These are phyloP conservation scores for Lachnellula occidentalis DNA, from an alignment of 2,329 filamentous ascomycete genomes.

Conservation along the genomic window DNA sequence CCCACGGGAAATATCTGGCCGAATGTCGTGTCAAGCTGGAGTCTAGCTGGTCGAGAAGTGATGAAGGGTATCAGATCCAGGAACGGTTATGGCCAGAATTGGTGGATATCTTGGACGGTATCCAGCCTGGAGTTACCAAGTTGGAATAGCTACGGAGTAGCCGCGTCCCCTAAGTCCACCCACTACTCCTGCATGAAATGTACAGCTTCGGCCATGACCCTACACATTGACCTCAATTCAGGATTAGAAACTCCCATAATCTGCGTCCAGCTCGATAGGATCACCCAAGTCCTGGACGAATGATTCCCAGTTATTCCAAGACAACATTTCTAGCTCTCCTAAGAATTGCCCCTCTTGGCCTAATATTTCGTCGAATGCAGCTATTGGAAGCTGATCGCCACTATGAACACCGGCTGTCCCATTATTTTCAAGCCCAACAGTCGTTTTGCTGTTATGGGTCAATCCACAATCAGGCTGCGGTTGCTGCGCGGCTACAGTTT, in stretches of 20 bases:
- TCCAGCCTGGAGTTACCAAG: constrained; percentile 35
- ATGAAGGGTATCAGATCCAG: constrained; percentile 33
- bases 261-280: neutral
- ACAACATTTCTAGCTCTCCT: neutral
- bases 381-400: too few relatives aligned
- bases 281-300: constrained; percentile 6
- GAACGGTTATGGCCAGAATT: constrained; percentile 38
- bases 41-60: constrained; percentile 32
- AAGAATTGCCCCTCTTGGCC: neutral
- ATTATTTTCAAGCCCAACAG: too few relatives aligned
- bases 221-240: neutral
- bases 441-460: neutral
- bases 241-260: neutral
- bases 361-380: too few relatives aligned
- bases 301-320: constrained; percentile 2
- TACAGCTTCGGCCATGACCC: neutral
- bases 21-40: constrained; percentile 12
- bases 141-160: neutral
- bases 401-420: too few relatives aligned
- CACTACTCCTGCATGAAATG: too few relatives aligned
- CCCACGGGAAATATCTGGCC: constrained; percentile 23
- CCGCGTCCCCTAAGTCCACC: too few relatives aligned
- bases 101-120: constrained; percentile 36
- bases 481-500: neutral
- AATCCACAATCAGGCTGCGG: too few relatives aligned